phyloP scores from a whole-genome alignment of 768 basidiomycete species.

The Tulasnella sp. region DNA sequence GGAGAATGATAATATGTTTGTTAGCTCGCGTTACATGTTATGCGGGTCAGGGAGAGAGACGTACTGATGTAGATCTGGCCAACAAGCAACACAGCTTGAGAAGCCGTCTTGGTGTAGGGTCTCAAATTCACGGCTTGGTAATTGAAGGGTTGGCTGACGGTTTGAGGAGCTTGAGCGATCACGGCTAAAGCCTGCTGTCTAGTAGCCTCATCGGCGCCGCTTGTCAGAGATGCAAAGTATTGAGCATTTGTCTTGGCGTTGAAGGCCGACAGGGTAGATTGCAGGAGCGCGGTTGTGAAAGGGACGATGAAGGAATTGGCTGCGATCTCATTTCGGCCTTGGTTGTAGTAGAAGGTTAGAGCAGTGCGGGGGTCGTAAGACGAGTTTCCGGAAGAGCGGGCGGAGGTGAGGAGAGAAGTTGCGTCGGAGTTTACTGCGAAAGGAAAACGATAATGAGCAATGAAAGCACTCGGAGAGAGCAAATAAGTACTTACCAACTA shows the following conservation, averaged over 20 bases:
- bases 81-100: slow-evolving; percentile 33
- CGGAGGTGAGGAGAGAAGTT: slow-evolving; percentile 29
- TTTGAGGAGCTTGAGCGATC: slow-evolving; percentile 29
- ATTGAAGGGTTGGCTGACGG: slow-evolving; percentile 27
- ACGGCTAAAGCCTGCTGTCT: slow-evolving; percentile 37
- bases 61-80: slow-evolving; percentile 25
- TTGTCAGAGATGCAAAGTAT: slow-evolving; percentile 16
- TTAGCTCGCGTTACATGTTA: background rate
- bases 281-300: slow-evolving; percentile 29
- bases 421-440: slow-evolving; percentile 33
- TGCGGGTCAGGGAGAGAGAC: slow-evolving; percentile 23
- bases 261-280: slow-evolving; percentile 15
- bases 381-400: slow-evolving; percentile 34
- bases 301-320: slow-evolving; percentile 37
- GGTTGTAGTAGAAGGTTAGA: slow-evolving; percentile 35
- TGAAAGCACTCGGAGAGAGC: too few relatives aligned
- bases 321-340: slow-evolving; percentile 40
- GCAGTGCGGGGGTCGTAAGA: slow-evolving; percentile 33
- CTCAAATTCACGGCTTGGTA: slow-evolving; percentile 29
- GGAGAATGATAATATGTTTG: background rate
- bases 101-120: slow-evolving; percentile 28
- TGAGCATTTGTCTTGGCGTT: slow-evolving; percentile 8
- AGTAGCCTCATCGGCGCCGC: slow-evolving; percentile 24
- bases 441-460: background rate
- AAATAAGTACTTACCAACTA: slow-evolving; percentile 31